phyloP scores from a whole-genome alignment of 1,139 yeast species.

The Zygosaccharomyces sapae region DNA sequence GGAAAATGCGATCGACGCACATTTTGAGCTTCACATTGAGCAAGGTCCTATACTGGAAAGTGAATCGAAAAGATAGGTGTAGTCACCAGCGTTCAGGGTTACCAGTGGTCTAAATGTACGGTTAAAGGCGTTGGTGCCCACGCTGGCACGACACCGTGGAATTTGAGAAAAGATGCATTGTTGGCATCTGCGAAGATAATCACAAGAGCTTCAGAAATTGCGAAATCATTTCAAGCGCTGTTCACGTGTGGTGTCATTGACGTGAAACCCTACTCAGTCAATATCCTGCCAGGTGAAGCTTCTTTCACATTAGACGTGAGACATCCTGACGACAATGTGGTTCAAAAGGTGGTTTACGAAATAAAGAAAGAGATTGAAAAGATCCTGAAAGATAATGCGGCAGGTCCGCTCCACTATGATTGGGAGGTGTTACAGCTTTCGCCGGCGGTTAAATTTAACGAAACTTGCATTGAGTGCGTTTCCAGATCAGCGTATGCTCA shows the following conservation, averaged over 20 bases:
- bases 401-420: slow-evolving; percentile 27
- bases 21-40: slow-evolving; percentile 71
- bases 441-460: slow-evolving; percentile 55
- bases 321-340: slow-evolving; percentile 47
- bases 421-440: slow-evolving; percentile 29
- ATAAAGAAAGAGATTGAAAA: slow-evolving; percentile 40
- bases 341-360: slow-evolving; percentile 42
- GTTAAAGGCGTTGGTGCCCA: slow-evolving; percentile 63
- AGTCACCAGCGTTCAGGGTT: slow-evolving; percentile 65
- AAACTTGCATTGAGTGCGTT: slow-evolving; percentile 49
- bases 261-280: slow-evolving; percentile 56
- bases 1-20: slow-evolving; percentile 57
- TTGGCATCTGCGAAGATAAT: slow-evolving; percentile 56
- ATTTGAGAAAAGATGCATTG: slow-evolving; percentile 57
- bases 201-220: slow-evolving; percentile 52
- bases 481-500: slow-evolving; percentile 49
- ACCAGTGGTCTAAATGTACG: slow-evolving; percentile 54
- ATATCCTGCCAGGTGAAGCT: slow-evolving; percentile 62
- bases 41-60: slow-evolving; percentile 70
- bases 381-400: slow-evolving; percentile 39
- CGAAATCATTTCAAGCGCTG: slow-evolving; percentile 49
- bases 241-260: slow-evolving; percentile 57
- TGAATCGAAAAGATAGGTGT: slow-evolving; percentile 54
- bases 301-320: slow-evolving; percentile 56
- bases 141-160: slow-evolving; percentile 70